Evolutionary conservation across 148 eudicot genomes (phyloP), one percentile per base, ranked within the genome.

Genomic region (Agrostemma githago): DNA sequence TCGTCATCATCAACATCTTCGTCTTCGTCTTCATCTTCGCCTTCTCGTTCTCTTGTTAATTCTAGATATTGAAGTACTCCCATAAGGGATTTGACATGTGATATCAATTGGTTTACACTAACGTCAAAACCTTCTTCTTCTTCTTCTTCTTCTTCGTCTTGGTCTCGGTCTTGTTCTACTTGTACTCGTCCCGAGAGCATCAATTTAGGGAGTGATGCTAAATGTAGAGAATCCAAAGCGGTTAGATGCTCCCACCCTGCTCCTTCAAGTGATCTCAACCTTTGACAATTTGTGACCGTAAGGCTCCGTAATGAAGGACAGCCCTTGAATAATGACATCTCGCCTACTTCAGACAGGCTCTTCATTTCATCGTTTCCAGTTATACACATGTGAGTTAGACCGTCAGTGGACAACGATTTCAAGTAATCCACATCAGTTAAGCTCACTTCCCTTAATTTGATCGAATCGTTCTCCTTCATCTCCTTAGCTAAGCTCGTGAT

Each of bases 201-300:
- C n/a, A n/a, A n/a, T n/a, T n/a, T n/a, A n/a, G n/a, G n/a, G n/a
- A n/a, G n/a, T n/a, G n/a, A n/a, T 3, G 1, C 0, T 56, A 56
- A 8, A 1, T 56, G 60, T 8, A 56, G 60, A 1, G 60, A 56
- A 11, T 3, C 74, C 66, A 76, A 38, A 5, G 68, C 20, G 14
- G 68, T 61, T 15, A 77, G 74, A 62, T 76, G 79, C 60, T 56
- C 60, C 60, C 60, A 56, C 60, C 60, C 60, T 44, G 48, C 48
- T 56, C 60, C 60, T 56, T 56, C 17, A 4, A 56, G 60, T 4
- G 60, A 56, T n/a, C 60, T 3, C 11, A 56, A 56, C 0, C 17
- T n/a, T 9, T 56, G 1, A 12, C 60, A 56, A 1, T 8, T n/a
- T 1, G 0, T 0, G 14, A 56, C 14, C 14, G 60, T 9, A 56